Percentiles rank a stretch among this genome's conserved stretches.
These are phyloP conservation scores for Colletotrichum tropicale DNA, from an alignment of 2,329 filamentous ascomycete genomes.

Conservation along the genomic window DNA sequence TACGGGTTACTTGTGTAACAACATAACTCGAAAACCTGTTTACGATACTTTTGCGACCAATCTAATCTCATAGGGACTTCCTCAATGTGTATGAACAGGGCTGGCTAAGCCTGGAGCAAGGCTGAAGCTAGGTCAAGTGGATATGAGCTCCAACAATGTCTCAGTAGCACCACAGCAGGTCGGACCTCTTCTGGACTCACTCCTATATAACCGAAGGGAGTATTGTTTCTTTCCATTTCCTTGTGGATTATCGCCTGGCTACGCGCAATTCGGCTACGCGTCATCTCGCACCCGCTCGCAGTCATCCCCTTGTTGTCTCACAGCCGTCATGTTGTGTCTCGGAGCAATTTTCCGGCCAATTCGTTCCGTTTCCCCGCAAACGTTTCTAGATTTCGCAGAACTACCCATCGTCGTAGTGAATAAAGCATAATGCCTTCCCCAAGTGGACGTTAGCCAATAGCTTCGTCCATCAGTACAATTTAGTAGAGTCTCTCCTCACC, in stretches of 20 bases:
- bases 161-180: not conserved
- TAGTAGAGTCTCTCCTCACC: not conserved
- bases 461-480: not conserved
- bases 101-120: not conserved
- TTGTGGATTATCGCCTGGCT: not conserved
- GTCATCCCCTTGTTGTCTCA: not conserved
- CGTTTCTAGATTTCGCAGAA: not conserved
- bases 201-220: not conserved
- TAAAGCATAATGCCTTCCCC: not conserved
- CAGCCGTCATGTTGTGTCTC: not conserved
- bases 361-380: not conserved
- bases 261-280: not conserved
- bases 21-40: not conserved
- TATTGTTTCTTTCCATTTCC: not conserved
- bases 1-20: not conserved
- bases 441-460: not conserved
- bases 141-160: not conserved
- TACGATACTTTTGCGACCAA: rapidly evolving
- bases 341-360: not conserved
- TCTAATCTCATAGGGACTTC: not conserved
- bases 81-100: not conserved
- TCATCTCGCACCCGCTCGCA: not conserved
- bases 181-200: not conserved
- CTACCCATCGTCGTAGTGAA: not conserved
- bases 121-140: not conserved